These are phyloP conservation scores for Penicillium sp. DNA, from an alignment of 2,329 filamentous ascomycete species.

Conservation along the genomic window DNA sequence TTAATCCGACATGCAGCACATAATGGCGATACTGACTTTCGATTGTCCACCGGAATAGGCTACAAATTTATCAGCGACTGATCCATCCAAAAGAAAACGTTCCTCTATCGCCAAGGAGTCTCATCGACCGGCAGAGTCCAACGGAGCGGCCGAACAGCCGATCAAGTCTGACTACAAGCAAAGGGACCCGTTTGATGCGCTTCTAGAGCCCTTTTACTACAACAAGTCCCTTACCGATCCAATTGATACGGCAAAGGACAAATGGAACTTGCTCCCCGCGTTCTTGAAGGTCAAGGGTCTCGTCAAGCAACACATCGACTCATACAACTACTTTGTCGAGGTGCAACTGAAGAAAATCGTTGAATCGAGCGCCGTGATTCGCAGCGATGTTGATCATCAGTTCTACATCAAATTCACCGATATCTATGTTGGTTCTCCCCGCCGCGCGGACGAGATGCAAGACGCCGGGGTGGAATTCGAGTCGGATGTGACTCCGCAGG, in stretches of 20 bases:
- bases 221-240: slow-evolving; percentile 70
- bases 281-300: slow-evolving; percentile 97
- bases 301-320: slow-evolving; percentile 97
- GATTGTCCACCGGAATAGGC: neutral
- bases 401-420: slow-evolving; percentile 94
- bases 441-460: slow-evolving; percentile 74
- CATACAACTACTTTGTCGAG: slow-evolving; percentile 97
- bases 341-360: slow-evolving; percentile 97
- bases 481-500: slow-evolving; percentile 80
- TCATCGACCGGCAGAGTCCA: slow-evolving; percentile 20
- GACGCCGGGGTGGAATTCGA: slow-evolving; percentile 49
- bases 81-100: slow-evolving; percentile 33
- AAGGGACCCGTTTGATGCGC: slow-evolving; percentile 59
- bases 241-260: slow-evolving; percentile 76
- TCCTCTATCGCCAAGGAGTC: slow-evolving; percentile 32
- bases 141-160: slow-evolving; percentile 19
- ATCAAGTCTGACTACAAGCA: slow-evolving; percentile 31
- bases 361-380: slow-evolving; percentile 82
- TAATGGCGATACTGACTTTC: slow-evolving; percentile 12
- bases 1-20: slow-evolving; percentile 19
- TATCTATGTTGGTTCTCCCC: slow-evolving; percentile 82
- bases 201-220: slow-evolving; percentile 72
- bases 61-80: slow-evolving; percentile 22
- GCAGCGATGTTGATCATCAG: slow-evolving; percentile 88
- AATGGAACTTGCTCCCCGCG: slow-evolving; percentile 96